phyloP scores from a whole-genome alignment of 345 rosid species.

The Aquilaria yunnanensis region DNA sequence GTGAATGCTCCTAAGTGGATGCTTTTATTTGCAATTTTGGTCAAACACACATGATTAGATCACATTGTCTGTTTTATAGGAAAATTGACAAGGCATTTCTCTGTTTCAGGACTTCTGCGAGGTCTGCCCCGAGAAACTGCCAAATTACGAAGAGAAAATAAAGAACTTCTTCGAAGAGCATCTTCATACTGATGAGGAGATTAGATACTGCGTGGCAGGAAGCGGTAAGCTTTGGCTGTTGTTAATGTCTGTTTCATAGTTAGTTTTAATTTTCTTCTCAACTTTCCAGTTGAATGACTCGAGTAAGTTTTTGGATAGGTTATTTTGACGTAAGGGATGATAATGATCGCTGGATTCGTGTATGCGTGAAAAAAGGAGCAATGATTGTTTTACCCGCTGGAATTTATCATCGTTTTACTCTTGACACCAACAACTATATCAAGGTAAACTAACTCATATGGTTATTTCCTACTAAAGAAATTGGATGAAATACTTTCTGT shows the following conservation, averaged over 20 bases:
- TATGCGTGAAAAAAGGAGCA: constrained; percentile 86
- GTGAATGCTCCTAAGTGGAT: no score
- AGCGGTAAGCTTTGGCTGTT: constrained; percentile 44
- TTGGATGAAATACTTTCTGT: background rate
- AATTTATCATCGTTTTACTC: constrained; percentile 78
- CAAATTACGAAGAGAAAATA: constrained; percentile 80
- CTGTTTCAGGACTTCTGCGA: constrained; percentile 64
- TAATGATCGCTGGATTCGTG: constrained; percentile 70
- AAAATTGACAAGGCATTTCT: constrained; percentile 1
- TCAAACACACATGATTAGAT: background rate
- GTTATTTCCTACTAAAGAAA: background rate
- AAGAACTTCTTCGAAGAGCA: constrained; percentile 89
- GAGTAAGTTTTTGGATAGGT: constrained; percentile 26
- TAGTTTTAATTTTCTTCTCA: background rate
- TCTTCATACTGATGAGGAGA: constrained; percentile 98
- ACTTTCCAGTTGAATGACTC: constrained; percentile 10
- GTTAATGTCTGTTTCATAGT: no score
- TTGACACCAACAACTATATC: constrained; percentile 67
- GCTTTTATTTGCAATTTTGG: no score
- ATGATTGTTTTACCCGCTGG: constrained; percentile 90
- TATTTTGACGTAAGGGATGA: constrained; percentile 82
- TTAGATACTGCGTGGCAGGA: constrained; percentile 84
- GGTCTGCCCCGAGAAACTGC: constrained; percentile 88
- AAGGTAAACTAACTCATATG: constrained; percentile 32
- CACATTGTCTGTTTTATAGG: background rate